A percentile compares a stretch with the other conserved stretches of the same genome.
phyloP scores from a whole-genome alignment of 2,329 filamentous ascomycete genomes.

The Clarireedia sp. region DNA sequence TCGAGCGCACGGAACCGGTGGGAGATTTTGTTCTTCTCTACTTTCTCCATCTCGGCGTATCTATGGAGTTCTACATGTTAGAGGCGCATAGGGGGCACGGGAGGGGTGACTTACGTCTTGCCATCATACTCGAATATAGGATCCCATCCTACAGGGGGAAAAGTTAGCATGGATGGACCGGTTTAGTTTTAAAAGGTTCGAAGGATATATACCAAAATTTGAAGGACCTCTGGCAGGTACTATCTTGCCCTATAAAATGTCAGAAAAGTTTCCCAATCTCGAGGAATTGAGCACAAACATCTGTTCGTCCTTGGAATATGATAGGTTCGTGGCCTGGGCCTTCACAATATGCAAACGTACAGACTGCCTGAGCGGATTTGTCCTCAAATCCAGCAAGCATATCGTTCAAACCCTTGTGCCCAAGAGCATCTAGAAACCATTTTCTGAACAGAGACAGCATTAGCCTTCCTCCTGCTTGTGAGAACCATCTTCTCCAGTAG shows the following conservation, averaged over 20 bases:
- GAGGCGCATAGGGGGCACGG: background rate
- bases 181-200: background rate
- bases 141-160: constrained; percentile 70
- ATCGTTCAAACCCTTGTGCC: constrained; percentile 81
- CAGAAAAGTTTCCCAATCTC: constrained; percentile 2
- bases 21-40: constrained; percentile 83
- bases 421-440: constrained; percentile 81
- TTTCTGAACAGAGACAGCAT: constrained; percentile 51
- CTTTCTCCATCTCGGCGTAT: constrained; percentile 90
- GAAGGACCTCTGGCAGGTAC: constrained; percentile 74
- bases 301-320: constrained; percentile 84
- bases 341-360: constrained; percentile 86
- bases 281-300: constrained; percentile 42
- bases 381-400: constrained; percentile 82
- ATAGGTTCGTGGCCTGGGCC: constrained; percentile 79
- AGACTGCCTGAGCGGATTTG: constrained; percentile 87
- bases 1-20: constrained; percentile 82
- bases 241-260: constrained; percentile 57
- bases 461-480: background rate
- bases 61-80: constrained; percentile 31
- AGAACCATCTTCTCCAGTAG: background rate
- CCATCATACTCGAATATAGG: constrained; percentile 91
- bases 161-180: constrained; percentile 2
- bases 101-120: constrained; percentile 46
- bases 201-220: constrained; percentile 65